Evolutionary conservation across 441 rosid genomes (phyloP), one percentile per base, ranked within the genome.

Genomic region (Erodium moschatum): DNA sequence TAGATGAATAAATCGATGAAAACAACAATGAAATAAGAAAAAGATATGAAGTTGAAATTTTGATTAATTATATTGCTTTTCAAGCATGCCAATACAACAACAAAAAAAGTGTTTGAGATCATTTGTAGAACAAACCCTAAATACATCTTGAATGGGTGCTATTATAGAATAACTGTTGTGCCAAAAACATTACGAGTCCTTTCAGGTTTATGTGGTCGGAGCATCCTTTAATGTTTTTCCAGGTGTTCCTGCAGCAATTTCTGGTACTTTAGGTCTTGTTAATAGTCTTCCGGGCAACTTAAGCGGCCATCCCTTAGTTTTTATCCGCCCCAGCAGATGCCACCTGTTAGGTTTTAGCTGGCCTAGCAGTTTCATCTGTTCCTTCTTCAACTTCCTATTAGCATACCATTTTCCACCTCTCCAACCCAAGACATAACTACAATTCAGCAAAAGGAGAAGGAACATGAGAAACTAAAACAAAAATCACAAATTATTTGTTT

Each of bases 341-440:
- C 63, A 56, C 4, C 24, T 56, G 21, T 56, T 56, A 2, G 63
- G 63, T 56, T 56, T 56, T 19, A 56, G 27, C 63, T 18, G 63
- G 24, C 27, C 63, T 5, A 56, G 63, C 63, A 18, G 4, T 56
- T 56, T 56, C 63, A 56, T 56, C 24, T 56, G 63, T 76, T 90
- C 94, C 77, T 77, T 85, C 78, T 81, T 83, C 67, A 83, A 82
- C 80, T 89, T 85, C 82, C 96, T 87, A 69, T 84, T 87, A 21
- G 96, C 87, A 69, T 86, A 87, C 98, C 98, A 89, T 77, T 78
- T 72, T 75, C 98, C 98, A 62, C 98, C 96, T 73, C 96, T 79
- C 98, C 98, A 92, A 62, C 98, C 98, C 62, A 89, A 80, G 48
- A 86, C 96, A 75, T 90, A 92, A 77, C 98, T 92, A 80, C 72